These are phyloP conservation scores for Colletotrichum chlorophyti DNA, from an alignment of 2,329 filamentous ascomycete species.

Conservation along the genomic window DNA sequence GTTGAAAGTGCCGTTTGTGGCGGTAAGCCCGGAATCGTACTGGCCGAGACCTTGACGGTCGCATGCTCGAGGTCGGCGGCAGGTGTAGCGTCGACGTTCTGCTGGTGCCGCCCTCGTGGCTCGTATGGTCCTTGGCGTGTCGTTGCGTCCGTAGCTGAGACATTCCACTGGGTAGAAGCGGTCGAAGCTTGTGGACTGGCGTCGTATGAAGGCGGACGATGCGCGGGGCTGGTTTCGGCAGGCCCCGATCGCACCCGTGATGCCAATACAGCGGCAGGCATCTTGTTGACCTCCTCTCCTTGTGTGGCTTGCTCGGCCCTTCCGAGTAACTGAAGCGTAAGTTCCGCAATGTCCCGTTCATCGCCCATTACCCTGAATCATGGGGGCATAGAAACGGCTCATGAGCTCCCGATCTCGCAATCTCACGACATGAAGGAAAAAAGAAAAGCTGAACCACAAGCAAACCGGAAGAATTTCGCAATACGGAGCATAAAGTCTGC, in stretches of 20 bases:
- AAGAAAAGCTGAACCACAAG: background rate
- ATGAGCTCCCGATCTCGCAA: background rate
- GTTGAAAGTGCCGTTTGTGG: background rate
- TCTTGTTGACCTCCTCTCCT: constrained; percentile 4
- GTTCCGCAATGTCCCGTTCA: constrained; percentile 8
- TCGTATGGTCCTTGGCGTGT: background rate
- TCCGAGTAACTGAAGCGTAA: constrained; percentile 11
- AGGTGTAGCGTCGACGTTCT: background rate
- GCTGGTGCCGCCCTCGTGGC: background rate
- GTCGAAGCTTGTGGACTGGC: background rate
- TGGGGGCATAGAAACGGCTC: background rate
- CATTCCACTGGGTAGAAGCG: background rate
- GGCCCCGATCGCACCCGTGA: background rate
- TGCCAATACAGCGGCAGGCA: constrained; percentile 4
- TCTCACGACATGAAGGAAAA: background rate
- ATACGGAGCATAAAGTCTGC: background rate
- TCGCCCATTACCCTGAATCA: constrained; percentile 4
- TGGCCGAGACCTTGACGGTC: background rate
- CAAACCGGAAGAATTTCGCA: background rate
- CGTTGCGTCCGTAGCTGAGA: background rate
- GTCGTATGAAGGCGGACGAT: background rate
- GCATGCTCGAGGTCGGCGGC: background rate
- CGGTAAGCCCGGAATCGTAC: background rate
- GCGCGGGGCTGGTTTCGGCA: background rate
- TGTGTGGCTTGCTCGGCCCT: background rate